Conservation (phyloP, 1,139 yeast genomes). For the Arxiozyma slooffiae region DNA sequence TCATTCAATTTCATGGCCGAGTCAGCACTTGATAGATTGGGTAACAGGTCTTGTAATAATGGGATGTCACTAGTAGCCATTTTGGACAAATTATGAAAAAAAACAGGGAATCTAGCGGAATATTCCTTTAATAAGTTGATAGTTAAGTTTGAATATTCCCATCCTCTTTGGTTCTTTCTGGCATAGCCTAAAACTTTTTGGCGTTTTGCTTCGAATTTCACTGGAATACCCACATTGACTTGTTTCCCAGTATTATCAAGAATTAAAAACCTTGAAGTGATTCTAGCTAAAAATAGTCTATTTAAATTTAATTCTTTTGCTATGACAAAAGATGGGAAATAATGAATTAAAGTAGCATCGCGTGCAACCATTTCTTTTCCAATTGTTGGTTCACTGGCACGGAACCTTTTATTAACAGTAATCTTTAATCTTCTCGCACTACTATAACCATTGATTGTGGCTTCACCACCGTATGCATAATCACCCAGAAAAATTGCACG, state of each 20-base stretch:
- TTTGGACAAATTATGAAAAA: constrained; percentile 36
- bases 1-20: constrained; percentile 38
- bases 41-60: constrained; percentile 35
- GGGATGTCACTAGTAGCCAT: constrained; percentile 35
- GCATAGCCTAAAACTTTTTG: constrained; percentile 85
- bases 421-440: constrained; percentile 42
- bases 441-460: constrained; percentile 54
- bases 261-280: constrained; percentile 66
- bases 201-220: constrained; percentile 72
- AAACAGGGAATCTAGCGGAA: constrained; percentile 47
- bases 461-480: constrained; percentile 81
- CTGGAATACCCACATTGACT: constrained; percentile 71
- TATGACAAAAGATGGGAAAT: constrained; percentile 60
- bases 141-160: constrained; percentile 82
- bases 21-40: constrained; percentile 31
- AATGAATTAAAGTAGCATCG: constrained; percentile 49
- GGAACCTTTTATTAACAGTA: constrained; percentile 45
- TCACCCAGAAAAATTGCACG: constrained; percentile 80
- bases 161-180: constrained; percentile 52
- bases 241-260: constrained; percentile 44
- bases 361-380: constrained; percentile 49
- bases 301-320: constrained; percentile 49
- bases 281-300: constrained; percentile 60
- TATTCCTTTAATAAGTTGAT: constrained; percentile 56
- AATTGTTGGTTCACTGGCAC: constrained; percentile 49